phyloP scores from a whole-genome alignment of 768 basidiomycete species.

The Leccinum obscurum region DNA sequence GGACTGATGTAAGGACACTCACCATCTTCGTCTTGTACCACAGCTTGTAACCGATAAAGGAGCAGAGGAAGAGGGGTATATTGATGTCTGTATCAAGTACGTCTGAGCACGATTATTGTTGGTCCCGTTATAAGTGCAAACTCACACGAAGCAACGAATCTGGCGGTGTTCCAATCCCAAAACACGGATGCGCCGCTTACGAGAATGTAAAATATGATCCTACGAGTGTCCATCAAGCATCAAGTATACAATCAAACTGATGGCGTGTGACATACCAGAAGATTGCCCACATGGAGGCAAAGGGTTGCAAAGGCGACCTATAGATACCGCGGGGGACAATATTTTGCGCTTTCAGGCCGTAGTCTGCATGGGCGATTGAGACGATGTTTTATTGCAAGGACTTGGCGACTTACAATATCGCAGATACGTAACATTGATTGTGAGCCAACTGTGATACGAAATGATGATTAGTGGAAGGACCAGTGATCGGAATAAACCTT shows the following conservation, averaged over 20 bases:
- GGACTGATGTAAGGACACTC: neutral
- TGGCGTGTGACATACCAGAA: constrained; percentile 53
- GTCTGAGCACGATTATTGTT: neutral
- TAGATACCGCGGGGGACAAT: constrained; percentile 66
- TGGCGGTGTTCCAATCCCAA: constrained; percentile 56
- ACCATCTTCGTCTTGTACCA: constrained; percentile 25
- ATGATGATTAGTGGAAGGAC: constrained; percentile 46
- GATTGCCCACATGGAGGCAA: constrained; percentile 69
- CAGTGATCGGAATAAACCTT: neutral
- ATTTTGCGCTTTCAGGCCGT: constrained; percentile 36
- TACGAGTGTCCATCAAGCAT: neutral
- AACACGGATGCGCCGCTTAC: constrained; percentile 60
- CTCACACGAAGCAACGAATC: constrained; percentile 48
- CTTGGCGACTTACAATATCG: constrained; percentile 54
- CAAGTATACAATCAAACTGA: constrained; percentile 4
- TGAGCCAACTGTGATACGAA: constrained; percentile 49
- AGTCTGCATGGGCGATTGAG: constrained; percentile 5
- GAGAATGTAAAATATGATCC: constrained; percentile 51
- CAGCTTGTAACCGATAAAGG: constrained; percentile 47
- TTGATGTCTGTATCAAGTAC: constrained; percentile 36
- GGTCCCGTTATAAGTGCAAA: neutral
- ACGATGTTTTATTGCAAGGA: constrained; percentile 34
- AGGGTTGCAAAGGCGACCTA: constrained; percentile 62
- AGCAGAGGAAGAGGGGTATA: constrained; percentile 42
- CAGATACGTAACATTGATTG: constrained; percentile 72